These are phyloP conservation scores for Antarctomyces pellizariae DNA, from an alignment of 495 filamentous ascomycete species.

Conservation along the genomic window DNA sequence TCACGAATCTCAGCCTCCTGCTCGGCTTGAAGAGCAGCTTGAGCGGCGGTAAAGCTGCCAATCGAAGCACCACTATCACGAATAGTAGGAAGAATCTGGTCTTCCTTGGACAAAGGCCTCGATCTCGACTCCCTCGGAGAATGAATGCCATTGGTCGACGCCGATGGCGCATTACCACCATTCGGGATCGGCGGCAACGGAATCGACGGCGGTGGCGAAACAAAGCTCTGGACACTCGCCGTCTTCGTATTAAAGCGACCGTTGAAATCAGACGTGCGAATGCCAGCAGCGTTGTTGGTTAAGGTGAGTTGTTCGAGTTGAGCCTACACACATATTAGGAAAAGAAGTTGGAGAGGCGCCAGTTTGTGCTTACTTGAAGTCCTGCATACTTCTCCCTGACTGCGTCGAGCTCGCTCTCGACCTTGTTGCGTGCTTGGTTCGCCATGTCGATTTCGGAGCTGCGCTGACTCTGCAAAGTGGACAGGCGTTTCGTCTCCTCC, in stretches of 20 bases:
- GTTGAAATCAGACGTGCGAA: slow-evolving; percentile 33
- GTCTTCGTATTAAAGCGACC: slow-evolving; percentile 49
- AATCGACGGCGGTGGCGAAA: slow-evolving; percentile 73
- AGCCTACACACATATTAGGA: slow-evolving; percentile 19
- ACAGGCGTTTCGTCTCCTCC: slow-evolving; percentile 51
- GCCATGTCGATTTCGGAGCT: slow-evolving; percentile 36
- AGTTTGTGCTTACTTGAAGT: slow-evolving; percentile 35
- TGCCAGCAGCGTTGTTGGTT: slow-evolving; percentile 22
- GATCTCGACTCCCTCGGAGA: slow-evolving; percentile 23
- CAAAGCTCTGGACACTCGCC: slow-evolving; percentile 56
- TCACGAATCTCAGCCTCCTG: slow-evolving; percentile 85
- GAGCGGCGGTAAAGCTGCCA: no score
- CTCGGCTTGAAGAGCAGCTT: slow-evolving; percentile 57
- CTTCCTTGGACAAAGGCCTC: slow-evolving; percentile 64
- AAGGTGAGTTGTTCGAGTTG: slow-evolving; percentile 30
- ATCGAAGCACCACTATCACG: no score
- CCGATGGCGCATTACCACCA: slow-evolving; percentile 11
- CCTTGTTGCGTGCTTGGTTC: slow-evolving; percentile 20
- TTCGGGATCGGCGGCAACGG: slow-evolving; percentile 78
- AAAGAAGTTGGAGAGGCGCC: neutral
- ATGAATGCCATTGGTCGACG: slow-evolving; percentile 17
- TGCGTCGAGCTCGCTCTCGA: slow-evolving; percentile 30
- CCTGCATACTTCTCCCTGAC: slow-evolving; percentile 34
- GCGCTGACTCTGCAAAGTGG: slow-evolving; percentile 44
- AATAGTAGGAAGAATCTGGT: no score